Conservation (phyloP, 2,329 filamentous ascomycete genomes). For the Epichloe typhina region DNA sequence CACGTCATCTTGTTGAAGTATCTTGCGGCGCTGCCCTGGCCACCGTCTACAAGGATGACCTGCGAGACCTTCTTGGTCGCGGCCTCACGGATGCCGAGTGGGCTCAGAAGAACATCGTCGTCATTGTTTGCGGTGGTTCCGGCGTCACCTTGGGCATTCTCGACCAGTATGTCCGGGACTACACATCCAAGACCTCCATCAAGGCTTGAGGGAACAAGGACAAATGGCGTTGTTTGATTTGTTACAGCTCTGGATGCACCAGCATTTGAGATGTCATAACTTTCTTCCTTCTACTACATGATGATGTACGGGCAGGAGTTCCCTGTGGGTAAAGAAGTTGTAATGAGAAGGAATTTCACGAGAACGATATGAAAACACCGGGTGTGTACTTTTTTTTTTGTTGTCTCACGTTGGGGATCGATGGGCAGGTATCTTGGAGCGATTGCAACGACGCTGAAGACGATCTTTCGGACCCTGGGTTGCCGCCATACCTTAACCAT, state of each 20-base stretch:
- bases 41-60: conserved; percentile 46
- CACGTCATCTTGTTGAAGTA: conserved; percentile 67
- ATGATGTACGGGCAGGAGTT: background rate
- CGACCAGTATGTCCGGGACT: conserved; percentile 40
- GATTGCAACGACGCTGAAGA: too few relatives aligned
- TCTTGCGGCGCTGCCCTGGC: conserved; percentile 75
- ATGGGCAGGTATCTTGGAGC: too few relatives aligned
- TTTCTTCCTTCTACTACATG: background rate
- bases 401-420: too few relatives aligned
- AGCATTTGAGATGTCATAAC: conserved; percentile 1
- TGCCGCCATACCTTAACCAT: too few relatives aligned
- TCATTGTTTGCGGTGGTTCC: conserved; percentile 73
- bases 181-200: conserved; percentile 20
- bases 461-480: too few relatives aligned
- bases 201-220: conserved; percentile 11
- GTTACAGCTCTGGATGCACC: background rate
- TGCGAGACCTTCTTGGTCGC: conserved; percentile 47
- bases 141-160: conserved; percentile 52
- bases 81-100: conserved; percentile 42
- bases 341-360: conserved; percentile 5
- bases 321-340: conserved; percentile 2
- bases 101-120: conserved; percentile 58
- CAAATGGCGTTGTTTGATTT: conserved; percentile 1
- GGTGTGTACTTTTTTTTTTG: background rate
- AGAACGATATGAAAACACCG: background rate